Evolutionary conservation across 805 yeast species (phyloP).

Genomic region (Candida nonsorbophila): DNA sequence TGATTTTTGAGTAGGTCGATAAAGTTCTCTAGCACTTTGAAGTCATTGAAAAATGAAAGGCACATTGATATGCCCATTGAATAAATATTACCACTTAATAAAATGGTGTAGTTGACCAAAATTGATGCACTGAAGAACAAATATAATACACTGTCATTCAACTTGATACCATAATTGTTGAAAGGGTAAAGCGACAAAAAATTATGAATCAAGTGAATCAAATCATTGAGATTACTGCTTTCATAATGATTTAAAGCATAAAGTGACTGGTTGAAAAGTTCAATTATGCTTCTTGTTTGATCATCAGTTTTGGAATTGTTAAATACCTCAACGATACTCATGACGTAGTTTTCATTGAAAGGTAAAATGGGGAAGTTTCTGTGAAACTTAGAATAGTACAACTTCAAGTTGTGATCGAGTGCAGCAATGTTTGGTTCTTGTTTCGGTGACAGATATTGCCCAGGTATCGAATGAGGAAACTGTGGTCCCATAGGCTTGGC

Average conservation of each 20-base stretch:
- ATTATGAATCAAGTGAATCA: slow-evolving; percentile 28
- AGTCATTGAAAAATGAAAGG: slow-evolving; percentile 53
- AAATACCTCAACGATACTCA: slow-evolving; percentile 10
- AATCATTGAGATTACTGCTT: slow-evolving; percentile 24
- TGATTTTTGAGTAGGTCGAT: slow-evolving; percentile 27
- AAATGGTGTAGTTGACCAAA: slow-evolving; percentile 48
- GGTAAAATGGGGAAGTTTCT: slow-evolving; percentile 43
- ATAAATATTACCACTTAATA: slow-evolving; percentile 56
- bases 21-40: slow-evolving; percentile 43
- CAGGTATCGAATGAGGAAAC: too few relatives aligned
- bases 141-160: slow-evolving; percentile 20
- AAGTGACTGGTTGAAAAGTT: slow-evolving; percentile 37
- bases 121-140: slow-evolving; percentile 26
- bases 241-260: slow-evolving; percentile 33
- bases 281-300: slow-evolving; percentile 27
- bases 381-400: slow-evolving; percentile 42
- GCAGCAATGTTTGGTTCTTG: slow-evolving; percentile 7
- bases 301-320: slow-evolving; percentile 17
- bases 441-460: neutral
- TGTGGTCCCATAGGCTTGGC: too few relatives aligned
- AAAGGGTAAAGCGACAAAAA: slow-evolving; percentile 33
- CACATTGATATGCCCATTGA: slow-evolving; percentile 52
- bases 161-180: slow-evolving; percentile 12
- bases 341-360: slow-evolving; percentile 18
- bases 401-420: slow-evolving; percentile 28